phyloP scores from a whole-genome alignment of 2,329 filamentous ascomycete genomes.

The Fusarium nematophilum region DNA sequence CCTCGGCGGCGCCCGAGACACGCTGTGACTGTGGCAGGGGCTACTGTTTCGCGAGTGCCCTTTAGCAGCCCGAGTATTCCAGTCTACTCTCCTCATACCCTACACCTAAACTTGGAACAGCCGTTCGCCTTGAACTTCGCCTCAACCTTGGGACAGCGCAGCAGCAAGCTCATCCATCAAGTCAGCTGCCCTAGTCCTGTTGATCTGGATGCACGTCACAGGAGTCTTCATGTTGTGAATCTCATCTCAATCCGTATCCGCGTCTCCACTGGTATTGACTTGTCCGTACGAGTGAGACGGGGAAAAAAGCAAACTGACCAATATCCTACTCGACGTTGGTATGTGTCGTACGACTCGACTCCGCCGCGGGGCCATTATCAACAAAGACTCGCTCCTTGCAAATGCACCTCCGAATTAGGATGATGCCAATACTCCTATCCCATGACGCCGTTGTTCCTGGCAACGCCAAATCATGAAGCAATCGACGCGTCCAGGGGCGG shows the following conservation, averaged over 20 bases:
- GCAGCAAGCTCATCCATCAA: too few relatives aligned
- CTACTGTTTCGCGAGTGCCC: neutral
- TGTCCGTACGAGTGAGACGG: neutral
- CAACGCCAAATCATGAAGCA: constrained; percentile 1
- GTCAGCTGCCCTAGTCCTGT: too few relatives aligned
- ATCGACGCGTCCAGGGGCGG: neutral
- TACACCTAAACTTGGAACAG: neutral
- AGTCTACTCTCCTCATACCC: neutral
- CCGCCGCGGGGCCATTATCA: neutral
- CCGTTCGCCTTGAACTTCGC: neutral
- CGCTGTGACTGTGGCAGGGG: constrained; percentile 16
- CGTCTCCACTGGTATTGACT: neutral
- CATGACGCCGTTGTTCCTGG: neutral
- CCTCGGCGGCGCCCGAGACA: constrained; percentile 10
- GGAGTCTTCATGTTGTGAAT: too few relatives aligned
- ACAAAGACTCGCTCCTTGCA: neutral
- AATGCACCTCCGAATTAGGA: neutral
- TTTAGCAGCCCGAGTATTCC: too few relatives aligned
- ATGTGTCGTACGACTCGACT: constrained; percentile 2
- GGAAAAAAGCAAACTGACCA: neutral
- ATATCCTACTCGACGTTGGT: constrained; percentile 1
- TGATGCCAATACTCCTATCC: neutral
- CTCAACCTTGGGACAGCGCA: too few relatives aligned
- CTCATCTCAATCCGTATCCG: too few relatives aligned
- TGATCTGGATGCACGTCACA: too few relatives aligned